These are phyloP conservation scores for Paecilomyces sp. DNA, from an alignment of 2,329 filamentous ascomycete species.

Conservation along the genomic window DNA sequence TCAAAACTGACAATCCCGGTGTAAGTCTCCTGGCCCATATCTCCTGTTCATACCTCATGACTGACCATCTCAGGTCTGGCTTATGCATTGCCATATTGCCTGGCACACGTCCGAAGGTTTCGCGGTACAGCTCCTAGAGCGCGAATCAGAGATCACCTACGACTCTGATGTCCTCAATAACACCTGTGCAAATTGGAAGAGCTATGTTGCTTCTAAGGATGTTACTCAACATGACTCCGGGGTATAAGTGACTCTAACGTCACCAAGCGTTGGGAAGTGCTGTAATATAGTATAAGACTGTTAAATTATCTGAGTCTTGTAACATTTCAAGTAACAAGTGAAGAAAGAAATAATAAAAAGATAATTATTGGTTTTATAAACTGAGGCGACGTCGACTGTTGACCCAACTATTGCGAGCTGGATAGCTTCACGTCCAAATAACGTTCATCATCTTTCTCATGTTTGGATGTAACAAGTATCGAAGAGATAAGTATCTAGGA, in stretches of 20 bases:
- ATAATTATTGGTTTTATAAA: no score
- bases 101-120: conserved; percentile 5
- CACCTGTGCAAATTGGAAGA: background rate
- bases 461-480: no score
- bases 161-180: background rate
- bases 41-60: background rate
- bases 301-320: no score
- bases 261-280: no score
- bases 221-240: background rate
- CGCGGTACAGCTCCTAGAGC: background rate
- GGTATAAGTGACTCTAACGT: background rate
- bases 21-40: background rate
- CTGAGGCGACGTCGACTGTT: no score
- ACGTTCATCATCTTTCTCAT: no score
- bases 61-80: background rate
- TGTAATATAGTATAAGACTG: no score
- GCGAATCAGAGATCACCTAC: background rate
- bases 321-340: background rate
- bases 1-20: background rate
- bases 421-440: no score
- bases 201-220: background rate
- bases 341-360: background rate
- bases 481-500: no score
- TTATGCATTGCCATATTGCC: conserved; percentile 1
- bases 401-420: no score